Evolutionary conservation across 73 alveolate genomes (phyloP).

Genomic region (Blepharisma japonicum): DNA sequence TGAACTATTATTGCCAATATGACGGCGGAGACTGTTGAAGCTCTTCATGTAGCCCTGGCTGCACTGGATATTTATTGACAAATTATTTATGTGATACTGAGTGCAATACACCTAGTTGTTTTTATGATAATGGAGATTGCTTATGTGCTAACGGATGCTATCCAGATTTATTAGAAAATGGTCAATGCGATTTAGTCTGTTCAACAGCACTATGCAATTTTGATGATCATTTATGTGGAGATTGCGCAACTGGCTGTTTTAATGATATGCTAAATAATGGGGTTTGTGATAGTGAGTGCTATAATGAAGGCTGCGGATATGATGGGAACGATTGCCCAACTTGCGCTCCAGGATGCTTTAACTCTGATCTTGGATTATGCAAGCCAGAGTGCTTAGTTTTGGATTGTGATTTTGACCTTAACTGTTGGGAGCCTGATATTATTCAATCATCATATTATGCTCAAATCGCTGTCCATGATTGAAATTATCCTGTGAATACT

Average conservation of each 20-base stretch:
- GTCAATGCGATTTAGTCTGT: neutral
- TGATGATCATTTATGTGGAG: neutral
- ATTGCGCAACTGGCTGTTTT: neutral
- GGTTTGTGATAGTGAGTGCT: constrained; percentile 8
- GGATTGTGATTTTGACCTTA: too few relatives aligned
- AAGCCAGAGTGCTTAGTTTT: too few relatives aligned
- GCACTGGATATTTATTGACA: neutral
- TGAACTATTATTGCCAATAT: neutral
- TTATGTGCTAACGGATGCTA: neutral
- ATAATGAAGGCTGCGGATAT: neutral
- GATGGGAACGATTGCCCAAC: constrained; percentile 9
- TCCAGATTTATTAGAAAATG: neutral
- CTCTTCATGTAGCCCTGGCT: constrained; percentile 8
- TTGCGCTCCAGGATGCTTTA: constrained; percentile 23
- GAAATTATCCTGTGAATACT: too few relatives aligned
- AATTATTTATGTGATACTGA: neutral
- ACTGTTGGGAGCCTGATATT: too few relatives aligned
- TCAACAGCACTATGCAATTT: neutral
- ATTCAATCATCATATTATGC: too few relatives aligned
- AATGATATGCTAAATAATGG: neutral
- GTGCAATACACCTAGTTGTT: constrained; percentile 2
- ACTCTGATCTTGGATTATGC: neutral
- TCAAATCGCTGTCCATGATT: too few relatives aligned
- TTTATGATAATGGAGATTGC: constrained; percentile 6
- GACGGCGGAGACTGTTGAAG: neutral